Evolutionary conservation across 2,329 filamentous ascomycete genomes (phyloP).

Genomic region (Tolypocladium inflatum): DNA sequence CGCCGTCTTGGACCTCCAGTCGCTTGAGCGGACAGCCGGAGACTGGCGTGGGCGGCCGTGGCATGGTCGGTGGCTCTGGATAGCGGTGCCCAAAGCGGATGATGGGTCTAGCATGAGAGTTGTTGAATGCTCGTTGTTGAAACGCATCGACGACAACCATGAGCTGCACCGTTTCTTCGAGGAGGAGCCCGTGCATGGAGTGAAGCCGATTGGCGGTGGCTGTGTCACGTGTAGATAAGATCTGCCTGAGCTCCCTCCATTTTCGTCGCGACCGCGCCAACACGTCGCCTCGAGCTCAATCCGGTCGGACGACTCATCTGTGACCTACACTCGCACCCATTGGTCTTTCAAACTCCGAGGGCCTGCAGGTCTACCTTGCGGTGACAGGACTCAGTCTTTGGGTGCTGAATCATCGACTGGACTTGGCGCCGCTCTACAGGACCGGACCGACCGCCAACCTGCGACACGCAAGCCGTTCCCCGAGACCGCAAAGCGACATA

Average conservation of each 20-base stretch:
- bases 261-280: constrained; percentile 13
- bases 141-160: not conserved
- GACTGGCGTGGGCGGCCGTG: constrained; percentile 17
- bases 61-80: constrained; percentile 8
- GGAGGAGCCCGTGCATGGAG: constrained; percentile 4
- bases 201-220: constrained; percentile 14
- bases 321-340: not conserved
- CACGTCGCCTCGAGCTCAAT: not conserved
- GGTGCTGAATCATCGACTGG: not conserved
- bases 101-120: not conserved
- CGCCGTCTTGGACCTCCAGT: constrained; percentile 17
- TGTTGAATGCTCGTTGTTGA: too few species aligned
- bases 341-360: not conserved
- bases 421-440: not conserved
- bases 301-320: not conserved
- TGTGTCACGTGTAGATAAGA: constrained; percentile 12
- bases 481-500: not conserved
- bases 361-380: not conserved
- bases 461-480: constrained; percentile 1
- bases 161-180: not conserved
- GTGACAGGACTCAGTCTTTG: not conserved
- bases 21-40: constrained; percentile 17
- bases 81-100: not conserved
- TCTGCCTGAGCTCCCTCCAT: not conserved
- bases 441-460: not conserved